Conservation (phyloP, 345 rosid genomes). For the Brassica rapa region DNA sequence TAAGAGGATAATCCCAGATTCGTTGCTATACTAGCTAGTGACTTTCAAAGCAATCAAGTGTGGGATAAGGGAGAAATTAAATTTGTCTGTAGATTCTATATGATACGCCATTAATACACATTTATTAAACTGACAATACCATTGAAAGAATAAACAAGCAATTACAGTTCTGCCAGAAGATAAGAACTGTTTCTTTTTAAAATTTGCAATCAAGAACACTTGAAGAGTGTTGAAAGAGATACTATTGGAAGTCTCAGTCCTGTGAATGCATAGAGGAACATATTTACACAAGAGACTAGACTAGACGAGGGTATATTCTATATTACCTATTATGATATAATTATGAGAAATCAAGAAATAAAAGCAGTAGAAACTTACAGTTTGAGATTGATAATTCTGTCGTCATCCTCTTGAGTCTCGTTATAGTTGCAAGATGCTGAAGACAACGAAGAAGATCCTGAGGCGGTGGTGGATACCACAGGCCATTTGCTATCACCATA, state of each 20-base stretch:
- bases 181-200: not conserved
- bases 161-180: not conserved
- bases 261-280: not conserved
- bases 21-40: slow-evolving; percentile 9
- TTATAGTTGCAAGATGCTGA: slow-evolving; percentile 22
- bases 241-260: not conserved
- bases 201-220: not conserved
- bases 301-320: not conserved
- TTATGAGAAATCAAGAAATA: not conserved
- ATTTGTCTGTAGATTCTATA: not conserved
- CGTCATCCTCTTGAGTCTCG: slow-evolving; percentile 40
- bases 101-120: slow-evolving; percentile 28
- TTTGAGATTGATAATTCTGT: slow-evolving; percentile 57
- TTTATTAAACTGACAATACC: slow-evolving; percentile 6
- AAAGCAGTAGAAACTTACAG: slow-evolving; percentile 51
- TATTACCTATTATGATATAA: not conserved
- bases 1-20: slow-evolving; percentile 11
- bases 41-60: slow-evolving; percentile 27
- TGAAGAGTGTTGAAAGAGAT: not conserved
- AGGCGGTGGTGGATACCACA: slow-evolving; percentile 14
- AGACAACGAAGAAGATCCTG: slow-evolving; percentile 24
- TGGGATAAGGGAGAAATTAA: not conserved
- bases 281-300: not conserved
- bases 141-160: not conserved
- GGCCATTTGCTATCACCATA: slow-evolving; percentile 9